Base-by-base conservation (phyloP, 2,329 filamentous ascomycete species). In the Fusarium mangiferae region DNA sequence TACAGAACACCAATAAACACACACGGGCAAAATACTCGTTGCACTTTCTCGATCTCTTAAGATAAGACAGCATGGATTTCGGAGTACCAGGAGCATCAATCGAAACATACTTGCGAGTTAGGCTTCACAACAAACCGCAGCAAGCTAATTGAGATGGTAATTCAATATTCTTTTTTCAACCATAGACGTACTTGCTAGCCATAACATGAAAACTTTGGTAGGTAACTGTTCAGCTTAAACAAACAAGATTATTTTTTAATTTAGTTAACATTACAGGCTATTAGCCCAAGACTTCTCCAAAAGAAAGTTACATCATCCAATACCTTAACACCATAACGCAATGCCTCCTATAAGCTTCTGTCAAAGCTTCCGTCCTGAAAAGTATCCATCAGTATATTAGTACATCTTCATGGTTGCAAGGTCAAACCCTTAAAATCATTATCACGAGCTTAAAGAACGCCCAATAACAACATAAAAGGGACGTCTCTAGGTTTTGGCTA, bases 151-250 rank as follows among this genome's bases (percentile, higher is more conserved):
- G 3, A 20, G 5, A 20, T 20, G 18, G 24, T 14, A 4, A 26
- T 14, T 41, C 13, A 14, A 10, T 7, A 20, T 46, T 46, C 24
- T 0, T 18, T 24, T 14, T 28, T 46, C 6, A 28, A 22, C 44
- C 24, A 46, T 22, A 13, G 18, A 28, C 14, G 6, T 2, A 28
- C 8, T 28, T 46, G 13, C 44, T 46, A 13, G 12, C 18, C 24
- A 20, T 8, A 28, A 17, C 0, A 24, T 17, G 5, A 17, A 24
- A 12, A 6, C 41, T 24, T 6, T 24, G 6, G 6, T n/a, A 44
- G n/a, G 44, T 22, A 22, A 6, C 24, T 46, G 12, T 28, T 26
- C 8, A 15, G 13, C 1, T 9, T 6, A 41, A 41, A 14, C 1
- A 22, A 41, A 22, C 1, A 41, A 41, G 13, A 9, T 13, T 22